A percentile compares a stretch with the other conserved stretches of the same genome.
phyloP scores from a whole-genome alignment of 805 yeast genomes.

The Myxozyma kluyveri region DNA sequence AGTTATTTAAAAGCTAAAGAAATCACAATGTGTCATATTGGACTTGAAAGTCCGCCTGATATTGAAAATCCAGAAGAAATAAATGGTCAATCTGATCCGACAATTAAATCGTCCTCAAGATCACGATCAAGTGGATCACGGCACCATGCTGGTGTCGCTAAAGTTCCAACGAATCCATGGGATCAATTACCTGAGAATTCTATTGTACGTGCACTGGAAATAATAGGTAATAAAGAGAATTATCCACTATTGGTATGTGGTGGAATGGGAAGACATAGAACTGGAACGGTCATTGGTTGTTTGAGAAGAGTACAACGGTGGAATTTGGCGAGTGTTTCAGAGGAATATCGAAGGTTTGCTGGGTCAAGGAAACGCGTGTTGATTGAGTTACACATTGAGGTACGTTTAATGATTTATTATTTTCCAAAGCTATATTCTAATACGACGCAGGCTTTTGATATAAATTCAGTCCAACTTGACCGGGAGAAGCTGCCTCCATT shows the following conservation, averaged over 20 bases:
- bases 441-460: constrained; percentile 27
- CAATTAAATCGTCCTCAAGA: neutral
- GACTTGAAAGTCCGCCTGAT: constrained; percentile 53
- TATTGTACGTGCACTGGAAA: constrained; percentile 71
- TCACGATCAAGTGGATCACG: neutral
- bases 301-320: constrained; percentile 90
- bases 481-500: constrained; percentile 28
- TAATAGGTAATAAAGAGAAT: constrained; percentile 67
- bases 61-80: constrained; percentile 16
- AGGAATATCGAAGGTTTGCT: constrained; percentile 90
- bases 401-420: neutral
- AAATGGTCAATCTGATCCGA: neutral
- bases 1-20: constrained; percentile 73
- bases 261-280: constrained; percentile 97
- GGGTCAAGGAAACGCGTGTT: constrained; percentile 87
- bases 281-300: constrained; percentile 96
- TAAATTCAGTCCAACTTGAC: constrained; percentile 25
- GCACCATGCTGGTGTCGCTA: neutral
- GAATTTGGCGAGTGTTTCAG: constrained; percentile 89
- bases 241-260: constrained; percentile 91
- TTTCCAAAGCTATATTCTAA: no score
- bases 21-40: constrained; percentile 78
- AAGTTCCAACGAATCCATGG: constrained; percentile 74
- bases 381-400: constrained; percentile 86
- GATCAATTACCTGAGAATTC: constrained; percentile 85